Conservation (phyloP, 177 flowering plant species). For the Vitis hybrid region DNA sequence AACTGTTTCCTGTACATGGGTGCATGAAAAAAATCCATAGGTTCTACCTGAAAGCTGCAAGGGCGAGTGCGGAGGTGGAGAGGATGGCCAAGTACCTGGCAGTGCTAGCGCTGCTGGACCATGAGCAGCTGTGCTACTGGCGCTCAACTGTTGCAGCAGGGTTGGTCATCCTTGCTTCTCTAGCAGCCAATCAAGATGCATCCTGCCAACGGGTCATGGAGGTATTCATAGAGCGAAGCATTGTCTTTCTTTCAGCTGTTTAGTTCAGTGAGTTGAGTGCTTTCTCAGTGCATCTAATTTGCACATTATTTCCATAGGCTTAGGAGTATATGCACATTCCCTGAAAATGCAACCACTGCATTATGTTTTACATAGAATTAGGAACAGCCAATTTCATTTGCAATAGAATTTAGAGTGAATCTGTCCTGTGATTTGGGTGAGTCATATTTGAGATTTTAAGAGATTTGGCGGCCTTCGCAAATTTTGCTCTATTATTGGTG, state of each 20-base stretch:
- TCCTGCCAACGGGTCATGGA: slow-evolving; percentile 48
- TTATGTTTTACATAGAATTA: too few species aligned
- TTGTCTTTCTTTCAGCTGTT: neutral
- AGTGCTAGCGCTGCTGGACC: slow-evolving; percentile 56
- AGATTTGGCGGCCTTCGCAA: too few species aligned
- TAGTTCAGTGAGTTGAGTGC: neutral
- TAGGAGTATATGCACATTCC: too few species aligned
- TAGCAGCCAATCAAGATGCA: slow-evolving; percentile 42
- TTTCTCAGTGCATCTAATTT: too few species aligned
- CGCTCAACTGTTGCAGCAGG: slow-evolving; percentile 96
- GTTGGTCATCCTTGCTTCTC: slow-evolving; percentile 69
- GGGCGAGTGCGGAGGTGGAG: slow-evolving; percentile 53
- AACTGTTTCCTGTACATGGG: too few species aligned
- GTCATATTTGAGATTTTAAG: too few species aligned
- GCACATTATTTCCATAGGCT: too few species aligned
- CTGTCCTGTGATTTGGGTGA: too few species aligned
- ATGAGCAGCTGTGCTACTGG: slow-evolving; percentile 63
- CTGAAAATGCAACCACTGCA: too few species aligned
- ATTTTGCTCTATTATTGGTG: too few species aligned
- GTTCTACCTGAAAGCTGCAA: slow-evolving; percentile 84
- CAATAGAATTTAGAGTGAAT: too few species aligned
- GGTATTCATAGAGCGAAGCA: slow-evolving; percentile 29
- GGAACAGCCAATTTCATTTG: too few species aligned
- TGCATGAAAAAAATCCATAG: slow-evolving; percentile 27
- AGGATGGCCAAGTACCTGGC: slow-evolving; percentile 65